Evolutionary conservation across 2,329 filamentous ascomycete species (phyloP), one percentile per base, ranked within the genome.

Genomic region (Hypoxylon sp.): DNA sequence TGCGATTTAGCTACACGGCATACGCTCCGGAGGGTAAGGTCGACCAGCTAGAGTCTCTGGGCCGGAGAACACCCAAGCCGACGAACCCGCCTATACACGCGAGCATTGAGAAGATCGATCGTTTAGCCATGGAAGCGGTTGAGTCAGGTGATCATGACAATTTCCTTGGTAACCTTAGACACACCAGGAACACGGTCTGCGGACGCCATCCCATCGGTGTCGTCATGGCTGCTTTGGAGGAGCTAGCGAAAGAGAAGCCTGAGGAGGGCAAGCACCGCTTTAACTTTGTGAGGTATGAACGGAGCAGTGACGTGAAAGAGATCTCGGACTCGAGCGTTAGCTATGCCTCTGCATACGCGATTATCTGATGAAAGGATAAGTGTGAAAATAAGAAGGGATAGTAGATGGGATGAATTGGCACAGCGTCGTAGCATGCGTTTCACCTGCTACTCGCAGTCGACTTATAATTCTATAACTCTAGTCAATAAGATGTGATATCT

Each of bases 201-300:
- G 94, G 94, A 3, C 80, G 93, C 37, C 94, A 99, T 74, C 94
- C 94, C 0, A 97, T 99, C 63, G 92, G 94, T 0, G 87, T 97
- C 3, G 82, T 89, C 26, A 91, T 99, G 90, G 91, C 92, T 0
- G 91, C 88, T 0, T 71, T 97, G 53, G 92, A 97, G 73, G 73
- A 78, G 37, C 67, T 90, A 21, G 70, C 73, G 1, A 67, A 70
- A 15, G 72, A 76, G 42, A 66, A 69, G 12, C 71, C 75, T 44
- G 55, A 73, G 19, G 57, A 71, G 7, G 69, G 64, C 4, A 78
- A 75, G 60, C 73, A 83, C 3, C 78, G 69, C 42, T 95, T 97
- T 71, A 84, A 81, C 62, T 91, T 97, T 64, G 79, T 96, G 47
- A 79, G 88, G 64, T 99, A 99, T 70, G 87, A 96, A 67, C 83